Evolutionary conservation across 75 land plant species (phyloP).

Genomic region (Pseudotsuga menziesii): DNA sequence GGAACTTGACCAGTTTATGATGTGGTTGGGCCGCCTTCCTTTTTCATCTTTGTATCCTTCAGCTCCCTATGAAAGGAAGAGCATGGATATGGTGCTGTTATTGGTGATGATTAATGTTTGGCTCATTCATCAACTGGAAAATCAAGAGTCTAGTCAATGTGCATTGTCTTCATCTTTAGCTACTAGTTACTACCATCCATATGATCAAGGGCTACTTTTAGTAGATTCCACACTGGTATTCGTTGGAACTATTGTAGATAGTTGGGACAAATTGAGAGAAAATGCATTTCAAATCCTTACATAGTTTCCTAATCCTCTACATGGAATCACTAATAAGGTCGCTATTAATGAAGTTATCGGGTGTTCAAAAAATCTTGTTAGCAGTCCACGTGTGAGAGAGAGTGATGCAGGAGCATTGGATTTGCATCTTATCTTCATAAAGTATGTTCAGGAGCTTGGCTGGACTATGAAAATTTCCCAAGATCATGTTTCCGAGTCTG

Average conservation of each 20-base stretch:
- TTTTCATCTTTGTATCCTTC: conserved; percentile 95
- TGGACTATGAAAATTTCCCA: conserved; percentile 63
- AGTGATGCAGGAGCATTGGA: conserved; percentile 97
- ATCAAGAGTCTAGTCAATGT: conserved; percentile 8
- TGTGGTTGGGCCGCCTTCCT: conserved; percentile 75
- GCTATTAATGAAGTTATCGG: conserved; percentile 42
- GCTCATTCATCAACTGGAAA: conserved; percentile 32
- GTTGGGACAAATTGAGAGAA: conserved; percentile 96
- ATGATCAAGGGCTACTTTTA: conserved; percentile 49
- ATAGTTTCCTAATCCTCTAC: conserved; percentile 87
- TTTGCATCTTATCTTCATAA: conserved; percentile 76
- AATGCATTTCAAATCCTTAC: conserved; percentile 76
- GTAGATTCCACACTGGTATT: conserved; percentile 68
- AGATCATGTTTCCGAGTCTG: conserved; percentile 21
- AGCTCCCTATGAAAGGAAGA: conserved; percentile 97
- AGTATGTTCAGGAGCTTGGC: conserved; percentile 86
- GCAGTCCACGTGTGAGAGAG: conserved; percentile 96
- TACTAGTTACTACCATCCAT: conserved; percentile 40
- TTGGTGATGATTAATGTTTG: conserved; percentile 65
- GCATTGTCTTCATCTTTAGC: conserved; percentile 9
- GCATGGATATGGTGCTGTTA: conserved; percentile 94
- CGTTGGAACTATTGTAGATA: conserved; percentile 90
- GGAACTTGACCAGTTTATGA: conserved; percentile 80
- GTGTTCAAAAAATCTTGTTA: conserved; percentile 84
- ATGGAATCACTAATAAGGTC: conserved; percentile 62